These are phyloP conservation scores for Plasmodiophora brassicae DNA, from an alignment of 208 protist genomes.

Conservation along the genomic window DNA sequence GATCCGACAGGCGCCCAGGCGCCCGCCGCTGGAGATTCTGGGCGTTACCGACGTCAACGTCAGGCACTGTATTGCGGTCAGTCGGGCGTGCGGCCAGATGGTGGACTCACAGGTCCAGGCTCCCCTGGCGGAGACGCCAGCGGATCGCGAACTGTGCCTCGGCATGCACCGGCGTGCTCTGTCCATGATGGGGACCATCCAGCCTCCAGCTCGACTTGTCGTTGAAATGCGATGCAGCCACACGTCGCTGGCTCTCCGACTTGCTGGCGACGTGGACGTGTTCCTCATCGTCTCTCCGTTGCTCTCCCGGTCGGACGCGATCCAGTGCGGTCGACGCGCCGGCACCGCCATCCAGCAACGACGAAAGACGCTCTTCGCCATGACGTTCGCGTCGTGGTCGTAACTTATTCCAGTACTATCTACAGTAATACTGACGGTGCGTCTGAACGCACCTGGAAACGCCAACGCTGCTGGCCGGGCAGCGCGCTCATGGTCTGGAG, in stretches of 20 bases:
- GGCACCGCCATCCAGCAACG: neutral
- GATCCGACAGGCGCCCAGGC: neutral
- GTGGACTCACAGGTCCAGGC: neutral
- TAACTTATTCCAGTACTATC: neutral
- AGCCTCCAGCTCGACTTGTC: neutral
- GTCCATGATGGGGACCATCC: neutral
- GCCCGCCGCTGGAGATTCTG: neutral
- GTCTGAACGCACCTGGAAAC: no score
- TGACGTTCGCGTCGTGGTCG: neutral
- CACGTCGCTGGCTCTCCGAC: neutral
- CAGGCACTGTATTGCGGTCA: slow-evolving; percentile 11
- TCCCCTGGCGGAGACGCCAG: neutral
- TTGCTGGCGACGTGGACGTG: neutral
- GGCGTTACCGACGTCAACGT: neutral
- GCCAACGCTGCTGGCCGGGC: no score
- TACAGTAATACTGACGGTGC: no score
- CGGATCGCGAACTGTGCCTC: neutral
- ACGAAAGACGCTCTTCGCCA: neutral
- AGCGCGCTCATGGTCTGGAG: no score
- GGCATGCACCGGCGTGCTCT: neutral
- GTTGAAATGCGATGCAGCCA: neutral
- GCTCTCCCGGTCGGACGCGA: neutral
- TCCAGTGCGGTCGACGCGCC: neutral
- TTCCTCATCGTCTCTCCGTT: neutral
- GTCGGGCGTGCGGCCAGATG: neutral